These are phyloP conservation scores for Orbilia quercus DNA, from an alignment of 2,329 filamentous ascomycete species.

Conservation along the genomic window DNA sequence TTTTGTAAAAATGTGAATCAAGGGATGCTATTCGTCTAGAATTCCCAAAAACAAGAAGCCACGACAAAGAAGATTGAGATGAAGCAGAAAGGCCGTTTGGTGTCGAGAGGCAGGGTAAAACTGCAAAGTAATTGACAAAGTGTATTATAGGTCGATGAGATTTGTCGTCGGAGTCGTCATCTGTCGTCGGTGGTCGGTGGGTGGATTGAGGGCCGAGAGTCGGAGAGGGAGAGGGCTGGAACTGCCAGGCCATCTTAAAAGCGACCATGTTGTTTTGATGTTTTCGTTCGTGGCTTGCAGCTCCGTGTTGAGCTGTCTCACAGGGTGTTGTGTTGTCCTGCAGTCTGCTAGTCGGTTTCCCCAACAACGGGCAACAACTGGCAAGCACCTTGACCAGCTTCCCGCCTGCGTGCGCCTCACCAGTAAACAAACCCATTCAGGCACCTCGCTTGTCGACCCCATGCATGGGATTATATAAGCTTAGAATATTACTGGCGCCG, in stretches of 20 bases:
- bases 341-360: slow-evolving; percentile 23
- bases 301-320: slow-evolving; percentile 46
- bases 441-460: too few relatives aligned
- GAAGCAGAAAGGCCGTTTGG: background rate
- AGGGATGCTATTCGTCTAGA: slow-evolving; percentile 39
- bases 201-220: slow-evolving; percentile 27
- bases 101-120: background rate
- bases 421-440: too few relatives aligned
- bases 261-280: slow-evolving; percentile 50
- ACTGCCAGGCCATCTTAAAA: slow-evolving; percentile 7
- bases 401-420: too few relatives aligned
- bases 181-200: slow-evolving; percentile 20
- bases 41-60: slow-evolving; percentile 22
- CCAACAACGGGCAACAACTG: slow-evolving; percentile 29
- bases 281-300: slow-evolving; percentile 35
- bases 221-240: slow-evolving; percentile 10
- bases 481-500: too few relatives aligned
- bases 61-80: slow-evolving; percentile 10
- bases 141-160: background rate
- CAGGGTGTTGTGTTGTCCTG: slow-evolving; percentile 2
- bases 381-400: too few relatives aligned
- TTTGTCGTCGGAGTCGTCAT: slow-evolving; percentile 10
- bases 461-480: too few relatives aligned
- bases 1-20: slow-evolving; percentile 23
- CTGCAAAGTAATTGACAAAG: background rate